phyloP scores from a whole-genome alignment of 805 yeast species.

The Candida hungchunana region DNA sequence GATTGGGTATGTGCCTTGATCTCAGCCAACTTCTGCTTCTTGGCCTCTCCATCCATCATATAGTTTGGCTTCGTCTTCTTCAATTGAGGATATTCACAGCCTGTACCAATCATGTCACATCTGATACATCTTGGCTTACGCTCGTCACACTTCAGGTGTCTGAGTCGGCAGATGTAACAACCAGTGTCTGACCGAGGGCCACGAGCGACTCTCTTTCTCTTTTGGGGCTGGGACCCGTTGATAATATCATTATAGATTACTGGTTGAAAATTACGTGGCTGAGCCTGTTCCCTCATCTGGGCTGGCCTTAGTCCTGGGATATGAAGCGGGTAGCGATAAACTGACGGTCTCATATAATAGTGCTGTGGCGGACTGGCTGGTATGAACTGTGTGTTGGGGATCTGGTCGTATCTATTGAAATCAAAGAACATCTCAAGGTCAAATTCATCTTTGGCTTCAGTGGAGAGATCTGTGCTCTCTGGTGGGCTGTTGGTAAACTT shows the following conservation, averaged over 20 bases:
- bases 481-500: no score
- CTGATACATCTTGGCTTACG: slow-evolving; percentile 51
- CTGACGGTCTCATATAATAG: no score
- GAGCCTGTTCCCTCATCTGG: no score
- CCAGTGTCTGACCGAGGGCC: slow-evolving; percentile 26
- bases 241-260: neutral
- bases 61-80: slow-evolving; percentile 8
- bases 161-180: slow-evolving; percentile 53
- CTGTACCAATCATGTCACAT: slow-evolving; percentile 31
- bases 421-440: slow-evolving; percentile 8
- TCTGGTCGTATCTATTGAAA: slow-evolving; percentile 4
- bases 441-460: neutral
- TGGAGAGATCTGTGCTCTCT: slow-evolving; percentile 1
- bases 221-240: neutral
- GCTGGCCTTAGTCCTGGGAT: no score
- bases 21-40: slow-evolving; percentile 6
- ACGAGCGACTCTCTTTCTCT: slow-evolving; percentile 1
- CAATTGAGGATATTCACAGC: slow-evolving; percentile 12
- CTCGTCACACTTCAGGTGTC: slow-evolving; percentile 64
- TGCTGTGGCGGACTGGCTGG: no score
- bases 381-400: no score
- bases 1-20: slow-evolving; percentile 4
- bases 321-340: no score
- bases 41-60: slow-evolving; percentile 5
- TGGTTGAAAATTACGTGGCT: neutral